phyloP scores from a whole-genome alignment of 495 filamentous ascomycete genomes.

The Aspergillus haitiensis region DNA sequence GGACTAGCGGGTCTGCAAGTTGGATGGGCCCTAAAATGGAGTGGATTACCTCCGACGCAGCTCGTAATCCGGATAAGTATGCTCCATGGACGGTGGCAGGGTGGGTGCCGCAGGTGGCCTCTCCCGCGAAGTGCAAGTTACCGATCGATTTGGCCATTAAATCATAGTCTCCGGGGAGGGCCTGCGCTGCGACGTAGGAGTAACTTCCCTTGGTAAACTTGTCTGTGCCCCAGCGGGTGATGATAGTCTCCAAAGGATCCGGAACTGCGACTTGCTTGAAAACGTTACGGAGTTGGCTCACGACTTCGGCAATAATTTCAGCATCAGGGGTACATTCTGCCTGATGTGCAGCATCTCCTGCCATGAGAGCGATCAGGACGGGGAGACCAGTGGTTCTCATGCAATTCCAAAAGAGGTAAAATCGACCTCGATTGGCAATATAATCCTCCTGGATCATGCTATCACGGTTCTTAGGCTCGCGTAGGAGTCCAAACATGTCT shows the following conservation, averaged over 20 bases:
- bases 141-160: slow-evolving; percentile 82
- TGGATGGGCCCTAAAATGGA: slow-evolving; percentile 77
- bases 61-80: slow-evolving; percentile 88
- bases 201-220: slow-evolving; percentile 88
- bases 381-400: slow-evolving; percentile 85
- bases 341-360: slow-evolving; percentile 88
- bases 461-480: slow-evolving; percentile 58
- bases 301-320: slow-evolving; percentile 76
- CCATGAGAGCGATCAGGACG: slow-evolving; percentile 89
- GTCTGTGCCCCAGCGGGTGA: slow-evolving; percentile 93
- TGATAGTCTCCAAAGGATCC: slow-evolving; percentile 77
- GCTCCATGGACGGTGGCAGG: slow-evolving; percentile 96
- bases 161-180: slow-evolving; percentile 87
- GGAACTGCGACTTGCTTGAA: slow-evolving; percentile 65
- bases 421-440: slow-evolving; percentile 67
- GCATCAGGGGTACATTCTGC: slow-evolving; percentile 74
- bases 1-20: slow-evolving; percentile 72
- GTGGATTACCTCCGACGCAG: slow-evolving; percentile 80
- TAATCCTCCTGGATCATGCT: slow-evolving; percentile 65
- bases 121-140: slow-evolving; percentile 93
- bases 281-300: slow-evolving; percentile 65
- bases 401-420: slow-evolving; percentile 97
- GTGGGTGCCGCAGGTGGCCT: slow-evolving; percentile 93
- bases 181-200: slow-evolving; percentile 81
- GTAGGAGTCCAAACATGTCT: slow-evolving; percentile 91